Evolutionary conservation across 768 basidiomycete genomes (phyloP), one percentile per base, ranked within the genome.

Genomic region (Boletus rex-veris): DNA sequence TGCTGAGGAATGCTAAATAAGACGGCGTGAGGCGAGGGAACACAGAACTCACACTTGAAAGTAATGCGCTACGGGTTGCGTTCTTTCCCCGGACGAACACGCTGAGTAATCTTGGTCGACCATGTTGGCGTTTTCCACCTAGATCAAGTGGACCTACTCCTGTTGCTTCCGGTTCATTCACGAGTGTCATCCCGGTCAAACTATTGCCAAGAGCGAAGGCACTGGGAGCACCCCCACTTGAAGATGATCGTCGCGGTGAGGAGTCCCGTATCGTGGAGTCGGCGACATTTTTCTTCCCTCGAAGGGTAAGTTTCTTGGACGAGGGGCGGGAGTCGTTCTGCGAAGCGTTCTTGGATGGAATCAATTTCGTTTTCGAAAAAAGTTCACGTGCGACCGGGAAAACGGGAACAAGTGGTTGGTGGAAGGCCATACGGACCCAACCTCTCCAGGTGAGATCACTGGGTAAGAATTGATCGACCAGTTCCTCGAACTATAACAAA

Each of bases 341-440:
- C 18, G 65, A 52, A 38, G 56, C 52, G 35, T 65, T 73, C 57
- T 64, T 72, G 58, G 74, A 69, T 10, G 81, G 74, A 47, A 83
- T 81, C 74, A 83, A 80, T 63, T 87, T 88, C 8, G 88, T 90
- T 69, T 90, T 90, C 18, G 86, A 80, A 49, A 90, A 78, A 21
- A 90, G 74, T 67, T 90, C 88, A 45, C 85, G 83, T 15, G 88
- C 88, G 7, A 90, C 87, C 6, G 88, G 88, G 15, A 90, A 74
- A 4, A 90, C 87, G 24, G 88, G 88, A 3, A 90, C 75, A 12
- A 90, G 74, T 21, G 87, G 87, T 61, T 90, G 88, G 52, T 88
- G 83, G 71, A 90, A 86, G 14, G 85, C 88, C 78, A 90, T 88
- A 62, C 86, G 88, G 33, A 90, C 79, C 88, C 88, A 90, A 15